Evolutionary conservation across 371 early-diverging fungal genomes (phyloP), one percentile per base, ranked within the genome.

Genomic region (Nosema granulosis): DNA sequence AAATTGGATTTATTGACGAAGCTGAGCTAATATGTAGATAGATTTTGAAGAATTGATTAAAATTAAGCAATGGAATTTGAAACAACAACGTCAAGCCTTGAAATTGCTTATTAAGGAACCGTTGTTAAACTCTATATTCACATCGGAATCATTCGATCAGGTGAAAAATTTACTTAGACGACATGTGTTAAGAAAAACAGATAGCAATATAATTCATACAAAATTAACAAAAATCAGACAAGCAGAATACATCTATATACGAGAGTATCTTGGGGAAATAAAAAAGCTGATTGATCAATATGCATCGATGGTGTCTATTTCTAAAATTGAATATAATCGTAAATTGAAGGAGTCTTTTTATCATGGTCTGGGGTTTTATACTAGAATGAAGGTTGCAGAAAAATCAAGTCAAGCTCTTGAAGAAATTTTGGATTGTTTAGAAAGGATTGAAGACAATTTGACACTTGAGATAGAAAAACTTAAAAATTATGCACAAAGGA

Each of bases 271-370:
- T 29, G 38, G 9, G 2, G 63, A 63, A 32, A 11, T 49, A 49
- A 66, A 66, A 49, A 49, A 49, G n/a, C 35, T 43, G 22, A 28
- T 66, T 1, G 50, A 66, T 12, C 4, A 66, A 13, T 66, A 66
- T 49, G 35, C 66, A 26, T 18, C 18, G 29, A 24, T 26, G 1
- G 66, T 43, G 11, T 1, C 16, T 18, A 13, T 66, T 18, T n/a
- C 50, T 18, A 26, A 32, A n/a, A 26, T 9, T 32, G 49, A 66
- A 24, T 66, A 66, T 28, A 34, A 66, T 13, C 18, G 50, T 3
- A 66, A 49, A 66, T 50, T 66, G 28, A 66, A 29, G 49, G 50
- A 66, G 29, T 1, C 1, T 24, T 66, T 43, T 49, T 24, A 13
- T 0, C 3, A 43, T 22, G 50, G 50, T 22, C 26, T 49, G 49